Percentiles rank a stretch among this genome's conserved stretches.
Evolutionary conservation across 2,329 filamentous ascomycete species (phyloP).

Genomic region (Thelonectria olida): DNA sequence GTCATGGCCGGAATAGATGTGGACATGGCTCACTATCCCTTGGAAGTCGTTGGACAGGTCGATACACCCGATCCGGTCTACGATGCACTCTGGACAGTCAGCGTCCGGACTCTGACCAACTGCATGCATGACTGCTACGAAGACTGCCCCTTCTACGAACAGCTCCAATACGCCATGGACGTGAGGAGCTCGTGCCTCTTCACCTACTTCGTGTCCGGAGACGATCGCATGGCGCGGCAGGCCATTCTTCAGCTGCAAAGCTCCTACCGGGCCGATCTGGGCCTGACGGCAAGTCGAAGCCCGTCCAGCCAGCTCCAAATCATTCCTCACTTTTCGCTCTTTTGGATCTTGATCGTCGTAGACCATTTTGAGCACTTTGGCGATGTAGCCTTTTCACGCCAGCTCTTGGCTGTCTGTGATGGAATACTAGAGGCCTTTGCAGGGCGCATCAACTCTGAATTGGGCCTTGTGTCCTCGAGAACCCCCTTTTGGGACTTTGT

Average conservation of each 20-base stretch:
- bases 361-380: slow-evolving; percentile 48
- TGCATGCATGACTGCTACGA: slow-evolving; percentile 44
- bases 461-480: slow-evolving; percentile 9
- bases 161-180: slow-evolving; percentile 45
- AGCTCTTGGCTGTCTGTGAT: slow-evolving; percentile 42
- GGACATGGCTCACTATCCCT: not conserved
- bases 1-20: not conserved
- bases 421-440: slow-evolving; percentile 44
- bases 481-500: slow-evolving; percentile 46
- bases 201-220: slow-evolving; percentile 41
- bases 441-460: not conserved
- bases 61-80: too few species aligned
- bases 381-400: slow-evolving; percentile 37
- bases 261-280: slow-evolving; percentile 31
- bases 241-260: slow-evolving; percentile 40
- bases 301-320: slow-evolving; percentile 45
- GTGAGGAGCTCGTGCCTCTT: slow-evolving; percentile 42
- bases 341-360: slow-evolving; percentile 45
- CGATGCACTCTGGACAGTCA: slow-evolving; percentile 28
- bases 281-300: slow-evolving; percentile 45
- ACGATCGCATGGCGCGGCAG: slow-evolving; percentile 43
- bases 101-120: slow-evolving; percentile 31
- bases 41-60: not conserved
- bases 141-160: slow-evolving; percentile 48
- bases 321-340: slow-evolving; percentile 49